A percentile compares a stretch with the other conserved stretches of the same genome.
Evolutionary conservation across 352 stramenopile species (phyloP).

Genomic region (Phytophthora palmivora): DNA sequence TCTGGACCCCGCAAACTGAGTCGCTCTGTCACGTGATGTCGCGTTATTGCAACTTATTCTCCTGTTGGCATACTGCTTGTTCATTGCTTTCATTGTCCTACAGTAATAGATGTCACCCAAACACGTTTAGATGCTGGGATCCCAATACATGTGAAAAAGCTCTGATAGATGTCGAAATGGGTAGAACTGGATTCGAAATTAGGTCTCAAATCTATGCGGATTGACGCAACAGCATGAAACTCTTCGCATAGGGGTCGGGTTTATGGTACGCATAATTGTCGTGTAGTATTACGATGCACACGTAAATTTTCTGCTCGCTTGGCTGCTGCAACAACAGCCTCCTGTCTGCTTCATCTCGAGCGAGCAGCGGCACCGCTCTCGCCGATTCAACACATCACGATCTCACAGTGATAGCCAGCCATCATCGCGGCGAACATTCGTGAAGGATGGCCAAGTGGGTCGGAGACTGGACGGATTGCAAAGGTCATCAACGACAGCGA

Average conservation of each 20-base stretch:
- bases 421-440: constrained; percentile 1
- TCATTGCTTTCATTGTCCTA: no score
- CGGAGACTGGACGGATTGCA: constrained; percentile 7
- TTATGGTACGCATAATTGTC: background rate
- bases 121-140: no score
- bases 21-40: no score
- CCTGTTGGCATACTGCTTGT: no score
- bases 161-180: no score
- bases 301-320: no score
- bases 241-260: background rate
- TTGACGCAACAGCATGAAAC: constrained; percentile 5
- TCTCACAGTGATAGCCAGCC: background rate
- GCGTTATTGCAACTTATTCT: no score
- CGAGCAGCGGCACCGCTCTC: constrained; percentile 11
- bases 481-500: background rate
- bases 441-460: background rate
- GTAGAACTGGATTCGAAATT: background rate
- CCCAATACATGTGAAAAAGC: no score
- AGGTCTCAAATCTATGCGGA: constrained; percentile 11
- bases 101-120: no score
- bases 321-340: constrained; percentile 3
- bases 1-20: no score
- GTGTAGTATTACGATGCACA: no score
- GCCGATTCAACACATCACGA: constrained; percentile 13
- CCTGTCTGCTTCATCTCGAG: background rate